A percentile compares a stretch with the other conserved stretches of the same genome.
These are phyloP conservation scores for Fusarium begoniae DNA, from an alignment of 2,329 filamentous ascomycete species.

Conservation along the genomic window DNA sequence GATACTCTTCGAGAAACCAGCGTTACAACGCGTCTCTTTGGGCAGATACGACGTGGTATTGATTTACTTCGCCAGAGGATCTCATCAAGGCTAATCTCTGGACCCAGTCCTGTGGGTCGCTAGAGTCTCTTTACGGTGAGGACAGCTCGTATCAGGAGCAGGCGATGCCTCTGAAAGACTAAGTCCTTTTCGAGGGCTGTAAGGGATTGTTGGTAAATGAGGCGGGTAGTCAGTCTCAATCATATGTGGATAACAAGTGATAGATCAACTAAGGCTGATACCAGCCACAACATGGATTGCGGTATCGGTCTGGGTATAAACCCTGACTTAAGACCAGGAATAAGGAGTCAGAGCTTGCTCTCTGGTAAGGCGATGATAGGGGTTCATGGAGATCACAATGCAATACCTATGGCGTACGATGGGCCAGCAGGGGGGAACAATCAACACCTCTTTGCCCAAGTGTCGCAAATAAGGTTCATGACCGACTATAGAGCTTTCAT, in stretches of 20 bases:
- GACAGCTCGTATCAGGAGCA: neutral
- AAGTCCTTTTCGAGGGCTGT: neutral
- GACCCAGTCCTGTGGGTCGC: slow-evolving; percentile 23
- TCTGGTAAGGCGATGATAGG: slow-evolving; percentile 3
- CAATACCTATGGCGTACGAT: neutral
- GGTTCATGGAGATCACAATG: slow-evolving; percentile 6
- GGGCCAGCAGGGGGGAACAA: neutral
- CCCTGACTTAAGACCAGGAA: neutral
- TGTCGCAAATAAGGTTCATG: neutral
- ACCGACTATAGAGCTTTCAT: neutral
- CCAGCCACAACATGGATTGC: slow-evolving; percentile 14
- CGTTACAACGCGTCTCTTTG: slow-evolving; percentile 12
- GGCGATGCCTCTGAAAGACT: neutral
- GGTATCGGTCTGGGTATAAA: neutral
- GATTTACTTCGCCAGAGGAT: slow-evolving; percentile 24
- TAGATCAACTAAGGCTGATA: slow-evolving; percentile 14
- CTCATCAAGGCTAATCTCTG: slow-evolving; percentile 26
- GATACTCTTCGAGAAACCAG: slow-evolving; percentile 6
- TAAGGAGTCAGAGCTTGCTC: neutral
- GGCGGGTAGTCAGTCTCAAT: neutral
- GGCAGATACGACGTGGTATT: slow-evolving; percentile 20
- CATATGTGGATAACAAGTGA: slow-evolving; percentile 5
- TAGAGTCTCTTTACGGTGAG: slow-evolving; percentile 10
- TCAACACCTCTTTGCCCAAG: neutral
- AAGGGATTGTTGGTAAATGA: slow-evolving; percentile 18